A percentile compares a stretch with the other conserved stretches of the same genome.
phyloP scores from a whole-genome alignment of 768 basidiomycete genomes.

The Rhizopogon roseolus region DNA sequence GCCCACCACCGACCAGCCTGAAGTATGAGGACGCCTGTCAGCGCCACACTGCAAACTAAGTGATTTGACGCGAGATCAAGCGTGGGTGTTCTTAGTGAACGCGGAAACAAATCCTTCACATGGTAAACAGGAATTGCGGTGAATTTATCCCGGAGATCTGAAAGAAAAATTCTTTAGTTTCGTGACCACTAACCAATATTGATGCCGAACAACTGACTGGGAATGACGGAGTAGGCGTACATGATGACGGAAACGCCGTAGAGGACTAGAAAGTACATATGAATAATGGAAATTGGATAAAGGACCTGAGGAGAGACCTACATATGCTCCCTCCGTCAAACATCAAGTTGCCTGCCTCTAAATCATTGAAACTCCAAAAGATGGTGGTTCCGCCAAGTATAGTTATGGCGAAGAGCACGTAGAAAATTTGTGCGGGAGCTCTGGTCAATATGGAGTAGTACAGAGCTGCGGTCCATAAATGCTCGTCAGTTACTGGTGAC shows the following conservation, averaged over 20 bases:
- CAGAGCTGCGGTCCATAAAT: slow-evolving; percentile 76
- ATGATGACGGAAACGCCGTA: slow-evolving; percentile 67
- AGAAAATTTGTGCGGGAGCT: slow-evolving; percentile 51
- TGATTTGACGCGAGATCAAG: slow-evolving; percentile 80
- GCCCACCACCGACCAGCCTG: slow-evolving; percentile 87
- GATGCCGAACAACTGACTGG: slow-evolving; percentile 49
- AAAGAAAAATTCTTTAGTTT: slow-evolving; percentile 9
- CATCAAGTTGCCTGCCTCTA: slow-evolving; percentile 81
- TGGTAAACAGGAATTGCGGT: slow-evolving; percentile 48
- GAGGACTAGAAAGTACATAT: slow-evolving; percentile 48
- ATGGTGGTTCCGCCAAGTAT: slow-evolving; percentile 61
- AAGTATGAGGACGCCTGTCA: slow-evolving; percentile 80
- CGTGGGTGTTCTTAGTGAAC: slow-evolving; percentile 53
- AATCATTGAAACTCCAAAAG: slow-evolving; percentile 74
- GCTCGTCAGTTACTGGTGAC: slow-evolving; percentile 78
- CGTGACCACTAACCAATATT: background rate
- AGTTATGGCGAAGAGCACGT: slow-evolving; percentile 52
- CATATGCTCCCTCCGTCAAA: slow-evolving; percentile 89
- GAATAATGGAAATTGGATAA: background rate
- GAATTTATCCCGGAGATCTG: slow-evolving; percentile 61
- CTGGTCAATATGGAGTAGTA: slow-evolving; percentile 80
- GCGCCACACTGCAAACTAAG: slow-evolving; percentile 81
- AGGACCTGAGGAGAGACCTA: slow-evolving; percentile 32
- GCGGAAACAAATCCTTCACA: slow-evolving; percentile 57
- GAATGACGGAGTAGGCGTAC: slow-evolving; percentile 74